Evolutionary conservation across 2,329 filamentous ascomycete genomes (phyloP).

Genomic region (Drechslerella stenobrocha): DNA sequence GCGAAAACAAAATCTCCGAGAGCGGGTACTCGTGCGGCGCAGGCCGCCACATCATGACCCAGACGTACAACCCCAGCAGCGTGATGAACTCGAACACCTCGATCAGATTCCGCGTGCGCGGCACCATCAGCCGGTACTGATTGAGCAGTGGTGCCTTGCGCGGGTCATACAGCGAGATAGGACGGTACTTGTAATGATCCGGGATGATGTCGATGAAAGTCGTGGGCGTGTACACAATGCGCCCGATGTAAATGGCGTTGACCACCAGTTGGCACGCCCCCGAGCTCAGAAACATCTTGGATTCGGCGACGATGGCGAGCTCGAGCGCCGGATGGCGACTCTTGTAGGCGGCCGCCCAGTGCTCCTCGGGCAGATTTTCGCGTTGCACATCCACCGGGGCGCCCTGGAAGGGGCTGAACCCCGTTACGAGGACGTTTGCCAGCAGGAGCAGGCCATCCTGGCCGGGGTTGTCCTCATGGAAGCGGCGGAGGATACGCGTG

Average conservation of each 20-base stretch:
- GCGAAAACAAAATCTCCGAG: conserved; percentile 68
- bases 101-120: conserved; percentile 73
- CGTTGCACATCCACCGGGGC: conserved; percentile 69
- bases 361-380: conserved; percentile 60
- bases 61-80: conserved; percentile 69
- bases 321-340: conserved; percentile 68
- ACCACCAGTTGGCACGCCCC: conserved; percentile 81
- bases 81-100: conserved; percentile 74
- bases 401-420: conserved; percentile 83
- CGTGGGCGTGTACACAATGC: conserved; percentile 79
- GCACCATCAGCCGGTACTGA: conserved; percentile 82
- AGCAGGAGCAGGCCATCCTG: conserved; percentile 71
- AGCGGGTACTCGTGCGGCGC: conserved; percentile 61
- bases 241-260: conserved; percentile 77
- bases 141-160: conserved; percentile 74
- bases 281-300: conserved; percentile 75
- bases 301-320: conserved; percentile 79
- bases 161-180: conserved; percentile 79
- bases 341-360: conserved; percentile 59
- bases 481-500: conserved; percentile 73
- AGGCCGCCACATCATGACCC: conserved; percentile 71
- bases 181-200: conserved; percentile 81
- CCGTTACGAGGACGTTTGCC: conserved; percentile 77
- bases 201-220: conserved; percentile 81
- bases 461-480: conserved; percentile 75